Percentiles rank a stretch among this genome's conserved stretches.
These are phyloP conservation scores for Candida montana DNA, from an alignment of 805 yeast species.

Conservation along the genomic window DNA sequence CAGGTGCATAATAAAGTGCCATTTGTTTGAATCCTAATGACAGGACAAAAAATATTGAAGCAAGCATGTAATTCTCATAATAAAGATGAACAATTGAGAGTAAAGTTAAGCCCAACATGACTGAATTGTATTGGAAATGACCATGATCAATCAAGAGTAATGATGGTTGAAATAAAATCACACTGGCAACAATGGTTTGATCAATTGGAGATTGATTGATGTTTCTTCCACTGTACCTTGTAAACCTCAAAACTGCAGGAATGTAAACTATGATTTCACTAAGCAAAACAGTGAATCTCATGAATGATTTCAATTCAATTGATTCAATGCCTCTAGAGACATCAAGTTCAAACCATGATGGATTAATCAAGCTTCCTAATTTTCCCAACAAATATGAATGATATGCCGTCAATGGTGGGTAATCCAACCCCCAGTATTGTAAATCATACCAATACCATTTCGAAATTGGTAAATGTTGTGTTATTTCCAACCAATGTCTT, in stretches of 20 bases:
- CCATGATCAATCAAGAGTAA: conserved; percentile 89
- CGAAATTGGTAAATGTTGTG: conserved; percentile 63
- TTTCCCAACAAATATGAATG: conserved; percentile 80
- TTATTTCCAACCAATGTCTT: conserved; percentile 95
- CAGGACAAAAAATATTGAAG: conserved; percentile 71
- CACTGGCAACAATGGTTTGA: conserved; percentile 69
- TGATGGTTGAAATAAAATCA: conserved; percentile 81
- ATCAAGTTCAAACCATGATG: conserved; percentile 72
- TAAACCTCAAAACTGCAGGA: conserved; percentile 72
- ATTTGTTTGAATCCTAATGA: conserved; percentile 88
- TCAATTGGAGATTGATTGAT: conserved; percentile 59
- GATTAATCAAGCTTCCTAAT: conserved; percentile 59
- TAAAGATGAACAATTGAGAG: conserved; percentile 61
- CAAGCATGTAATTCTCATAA: conserved; percentile 56
- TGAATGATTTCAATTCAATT: conserved; percentile 64
- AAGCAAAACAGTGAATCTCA: conserved; percentile 74
- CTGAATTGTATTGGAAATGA: conserved; percentile 91
- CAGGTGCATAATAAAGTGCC: conserved; percentile 91
- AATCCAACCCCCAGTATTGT: conserved; percentile 94
- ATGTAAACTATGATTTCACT: conserved; percentile 72
- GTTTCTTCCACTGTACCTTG: conserved; percentile 64
- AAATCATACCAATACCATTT: conserved; percentile 89
- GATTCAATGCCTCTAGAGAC: conserved; percentile 73
- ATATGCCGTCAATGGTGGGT: conserved; percentile 94
- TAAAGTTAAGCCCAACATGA: conserved; percentile 85